Base-by-base conservation (phyloP, 257 asterid genomes). In the Nicotiana knightiana region DNA sequence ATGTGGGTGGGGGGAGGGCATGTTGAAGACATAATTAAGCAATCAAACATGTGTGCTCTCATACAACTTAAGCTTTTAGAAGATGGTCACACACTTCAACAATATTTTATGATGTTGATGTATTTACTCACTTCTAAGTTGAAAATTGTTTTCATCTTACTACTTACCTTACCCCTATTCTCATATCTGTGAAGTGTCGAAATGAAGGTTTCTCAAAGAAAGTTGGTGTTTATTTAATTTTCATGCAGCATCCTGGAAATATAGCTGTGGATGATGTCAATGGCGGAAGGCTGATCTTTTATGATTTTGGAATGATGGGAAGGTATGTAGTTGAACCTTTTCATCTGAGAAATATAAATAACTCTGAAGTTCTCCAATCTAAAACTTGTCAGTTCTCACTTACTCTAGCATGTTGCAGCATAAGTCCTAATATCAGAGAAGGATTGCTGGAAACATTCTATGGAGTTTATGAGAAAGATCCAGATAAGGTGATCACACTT, bases 221-320 rank as follows among this genome's bases (percentile, higher is more conserved):
- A 48, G 58, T 71, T 75, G 63, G 63, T 8, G 63, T 28, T 75
- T 8, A 75, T 75, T 46, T 51, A 15, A 51, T 75, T 46, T 53
- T 82, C 77, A 65, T 83, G 73, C 93, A 93, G 98, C 98, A 93
- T 88, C 97, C 98, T 83, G 97, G 98, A 73, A 93, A 93, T 82
- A 93, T 93, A 83, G 97, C 97, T 68, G 98, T 92, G 28, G 98
- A 93, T 80, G 96, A 93, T 87, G 88, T 89, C 81, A 93, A 93
- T 80, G 98, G 98, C 83, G 98, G 98, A 84, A 87, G 98, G 82
- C 77, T 94, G 89, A 94, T 94, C 81, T 94, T 94, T 82, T 94
- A 94, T 67, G 98, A 94, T 88, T 94, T 94, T 81, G 98, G 98
- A 85, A 94, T 94, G 97, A 93, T 93, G 98, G 97, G 97, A 87